A percentile compares a stretch with the other conserved stretches of the same genome.
Conservation (phyloP, 495 filamentous ascomycete genomes). For the Aeminium ludgeri region DNA sequence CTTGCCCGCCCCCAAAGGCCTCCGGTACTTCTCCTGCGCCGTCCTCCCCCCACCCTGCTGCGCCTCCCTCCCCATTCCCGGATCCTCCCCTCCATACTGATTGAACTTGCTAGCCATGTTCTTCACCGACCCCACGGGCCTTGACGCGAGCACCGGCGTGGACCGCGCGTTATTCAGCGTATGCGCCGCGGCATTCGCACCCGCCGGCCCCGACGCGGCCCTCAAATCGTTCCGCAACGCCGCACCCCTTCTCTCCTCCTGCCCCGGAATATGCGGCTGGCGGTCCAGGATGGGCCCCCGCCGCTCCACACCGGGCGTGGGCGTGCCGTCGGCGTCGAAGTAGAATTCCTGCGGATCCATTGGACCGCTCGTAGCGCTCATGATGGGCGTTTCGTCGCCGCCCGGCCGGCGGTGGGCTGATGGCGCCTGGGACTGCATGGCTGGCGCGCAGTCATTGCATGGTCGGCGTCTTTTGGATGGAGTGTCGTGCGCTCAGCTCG, state of each 20-base stretch:
- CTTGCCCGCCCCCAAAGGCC: slow-evolving; percentile 5
- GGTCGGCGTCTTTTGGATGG: no score
- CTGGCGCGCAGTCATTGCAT: slow-evolving; percentile 1
- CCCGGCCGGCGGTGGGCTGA: background rate
- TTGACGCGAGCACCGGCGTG: slow-evolving; percentile 12
- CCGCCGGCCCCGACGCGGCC: background rate
- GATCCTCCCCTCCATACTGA: slow-evolving; percentile 21
- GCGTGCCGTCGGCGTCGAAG: background rate
- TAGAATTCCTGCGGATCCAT: background rate
- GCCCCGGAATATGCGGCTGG: no score
- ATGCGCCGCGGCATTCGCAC: no score
- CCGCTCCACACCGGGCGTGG: no score
- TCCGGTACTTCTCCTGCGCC: slow-evolving; percentile 7
- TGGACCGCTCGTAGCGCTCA: slow-evolving; percentile 1
- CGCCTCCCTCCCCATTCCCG: background rate
- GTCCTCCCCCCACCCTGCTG: slow-evolving; percentile 3
- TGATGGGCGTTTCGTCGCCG: background rate
- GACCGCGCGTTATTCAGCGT: slow-evolving; percentile 9
- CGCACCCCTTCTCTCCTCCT: no score
- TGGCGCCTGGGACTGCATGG: background rate
- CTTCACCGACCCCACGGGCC: slow-evolving; percentile 37
- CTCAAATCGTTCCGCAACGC: slow-evolving; percentile 3
- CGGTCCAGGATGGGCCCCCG: no score
- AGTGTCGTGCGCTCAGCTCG: no score
- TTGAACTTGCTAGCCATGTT: slow-evolving; percentile 47